A percentile compares a stretch with the other conserved stretches of the same genome.
Conservation (phyloP, 1,284 basidiomycete genomes). For the Meira miltonrushii region DNA sequence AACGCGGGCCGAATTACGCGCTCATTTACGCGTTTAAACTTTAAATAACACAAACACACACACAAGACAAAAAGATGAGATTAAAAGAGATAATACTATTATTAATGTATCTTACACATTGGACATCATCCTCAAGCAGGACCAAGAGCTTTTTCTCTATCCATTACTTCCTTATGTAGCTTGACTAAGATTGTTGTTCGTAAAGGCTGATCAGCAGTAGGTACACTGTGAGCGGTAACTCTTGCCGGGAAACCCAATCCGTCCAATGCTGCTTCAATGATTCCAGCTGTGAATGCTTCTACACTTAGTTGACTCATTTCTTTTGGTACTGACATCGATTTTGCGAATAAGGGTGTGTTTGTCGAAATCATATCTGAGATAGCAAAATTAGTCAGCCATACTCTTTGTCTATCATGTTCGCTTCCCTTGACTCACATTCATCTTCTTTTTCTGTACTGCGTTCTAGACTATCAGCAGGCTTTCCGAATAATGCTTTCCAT, state of each 20-base stretch:
- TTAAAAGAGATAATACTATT: too few relatives aligned
- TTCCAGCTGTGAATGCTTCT: slow-evolving; percentile 91
- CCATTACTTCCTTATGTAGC: slow-evolving; percentile 43
- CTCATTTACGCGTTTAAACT: neutral
- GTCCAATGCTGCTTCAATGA: slow-evolving; percentile 94
- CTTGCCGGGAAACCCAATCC: slow-evolving; percentile 90
- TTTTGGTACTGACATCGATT: slow-evolving; percentile 83
- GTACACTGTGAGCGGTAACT: slow-evolving; percentile 91
- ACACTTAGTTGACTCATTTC: slow-evolving; percentile 91
- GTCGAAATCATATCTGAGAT: slow-evolving; percentile 90
- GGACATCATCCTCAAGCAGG: neutral
- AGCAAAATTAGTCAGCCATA: neutral
- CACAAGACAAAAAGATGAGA: too few relatives aligned
- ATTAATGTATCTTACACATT: neutral
- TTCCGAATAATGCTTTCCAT: slow-evolving; percentile 89
- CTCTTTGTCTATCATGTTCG: neutral
- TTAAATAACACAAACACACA: neutral
- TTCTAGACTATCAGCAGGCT: slow-evolving; percentile 87
- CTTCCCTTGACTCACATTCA: slow-evolving; percentile 68
- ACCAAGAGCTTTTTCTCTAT: slow-evolving; percentile 40
- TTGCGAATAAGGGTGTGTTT: slow-evolving; percentile 86
- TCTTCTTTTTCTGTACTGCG: slow-evolving; percentile 91
- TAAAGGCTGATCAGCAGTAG: slow-evolving; percentile 71
- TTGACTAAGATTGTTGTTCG: slow-evolving; percentile 50
- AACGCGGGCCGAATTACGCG: neutral